Conservation (phyloP, 2,329 filamentous ascomycete genomes). For the Hirsutella minnesotensis region DNA sequence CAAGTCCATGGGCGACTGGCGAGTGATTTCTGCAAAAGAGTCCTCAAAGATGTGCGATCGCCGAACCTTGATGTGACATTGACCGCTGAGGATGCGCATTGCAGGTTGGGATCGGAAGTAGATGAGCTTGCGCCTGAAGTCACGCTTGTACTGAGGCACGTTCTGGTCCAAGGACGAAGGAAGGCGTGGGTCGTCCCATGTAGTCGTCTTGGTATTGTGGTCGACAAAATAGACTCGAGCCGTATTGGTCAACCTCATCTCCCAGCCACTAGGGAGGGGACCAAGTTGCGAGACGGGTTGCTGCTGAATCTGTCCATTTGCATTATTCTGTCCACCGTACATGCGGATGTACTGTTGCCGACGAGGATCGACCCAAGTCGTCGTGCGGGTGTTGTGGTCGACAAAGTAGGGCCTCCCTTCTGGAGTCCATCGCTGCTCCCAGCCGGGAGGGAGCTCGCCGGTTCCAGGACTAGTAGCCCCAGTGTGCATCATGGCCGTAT, state of each 20-base stretch:
- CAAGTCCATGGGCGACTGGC: slow-evolving; percentile 85
- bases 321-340: slow-evolving; percentile 81
- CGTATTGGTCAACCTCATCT: slow-evolving; percentile 98
- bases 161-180: slow-evolving; percentile 96
- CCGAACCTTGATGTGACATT: slow-evolving; percentile 96
- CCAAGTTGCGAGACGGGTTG: slow-evolving; percentile 96
- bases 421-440: slow-evolving; percentile 92
- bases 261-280: slow-evolving; percentile 92
- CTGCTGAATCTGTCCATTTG: slow-evolving; percentile 82
- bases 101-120: slow-evolving; percentile 98
- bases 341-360: slow-evolving; percentile 97
- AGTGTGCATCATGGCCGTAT: slow-evolving; percentile 82
- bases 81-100: slow-evolving; percentile 85
- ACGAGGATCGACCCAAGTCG: slow-evolving; percentile 95
- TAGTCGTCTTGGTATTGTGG: slow-evolving; percentile 98
- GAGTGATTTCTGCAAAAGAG: slow-evolving; percentile 96
- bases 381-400: slow-evolving; percentile 95
- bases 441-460: slow-evolving; percentile 86
- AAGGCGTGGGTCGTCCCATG: slow-evolving; percentile 93
- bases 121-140: slow-evolving; percentile 94
- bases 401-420: slow-evolving; percentile 95
- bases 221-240: slow-evolving; percentile 98
- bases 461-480: slow-evolving; percentile 86
- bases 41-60: slow-evolving; percentile 97
- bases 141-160: slow-evolving; percentile 97